phyloP scores from a whole-genome alignment of 352 stramenopile genomes.

The Pythium myriotylum region DNA sequence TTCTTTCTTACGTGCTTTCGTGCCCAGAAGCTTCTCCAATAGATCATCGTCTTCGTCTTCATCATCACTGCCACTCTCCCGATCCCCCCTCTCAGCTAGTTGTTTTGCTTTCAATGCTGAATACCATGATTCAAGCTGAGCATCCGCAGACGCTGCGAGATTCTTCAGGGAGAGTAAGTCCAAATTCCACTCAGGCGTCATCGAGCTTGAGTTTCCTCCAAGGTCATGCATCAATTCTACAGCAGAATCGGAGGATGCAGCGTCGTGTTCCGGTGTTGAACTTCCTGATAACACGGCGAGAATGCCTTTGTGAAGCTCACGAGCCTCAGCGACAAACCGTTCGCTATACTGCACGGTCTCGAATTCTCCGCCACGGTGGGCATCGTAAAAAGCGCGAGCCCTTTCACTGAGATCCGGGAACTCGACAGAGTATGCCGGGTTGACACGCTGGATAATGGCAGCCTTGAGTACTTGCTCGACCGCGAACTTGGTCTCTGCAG shows the following conservation, averaged over 20 bases:
- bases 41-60: conserved; percentile 30
- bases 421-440: conserved; percentile 25
- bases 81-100: conserved; percentile 3
- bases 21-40: conserved; percentile 27
- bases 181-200: conserved; percentile 15
- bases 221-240: no score
- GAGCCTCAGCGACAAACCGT: conserved; percentile 6
- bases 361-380: conserved; percentile 23
- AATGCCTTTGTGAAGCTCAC: conserved; percentile 9
- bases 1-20: conserved; percentile 20
- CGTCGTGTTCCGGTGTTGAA: not conserved
- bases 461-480: conserved; percentile 53
- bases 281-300: not conserved
- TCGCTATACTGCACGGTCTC: conserved; percentile 25
- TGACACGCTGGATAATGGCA: conserved; percentile 46
- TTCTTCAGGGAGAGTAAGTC: conserved; percentile 19
- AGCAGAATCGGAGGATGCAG: not conserved
- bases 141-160: conserved; percentile 14
- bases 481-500: conserved; percentile 42
- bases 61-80: conserved; percentile 17
- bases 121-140: conserved; percentile 1
- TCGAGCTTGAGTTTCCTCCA: no score
- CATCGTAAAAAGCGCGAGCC: conserved; percentile 40
- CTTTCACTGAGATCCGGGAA: conserved; percentile 38
- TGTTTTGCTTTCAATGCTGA: conserved; percentile 5